Evolutionary conservation across 495 filamentous ascomycete species (phyloP).

Genomic region (Daldinia childiae): DNA sequence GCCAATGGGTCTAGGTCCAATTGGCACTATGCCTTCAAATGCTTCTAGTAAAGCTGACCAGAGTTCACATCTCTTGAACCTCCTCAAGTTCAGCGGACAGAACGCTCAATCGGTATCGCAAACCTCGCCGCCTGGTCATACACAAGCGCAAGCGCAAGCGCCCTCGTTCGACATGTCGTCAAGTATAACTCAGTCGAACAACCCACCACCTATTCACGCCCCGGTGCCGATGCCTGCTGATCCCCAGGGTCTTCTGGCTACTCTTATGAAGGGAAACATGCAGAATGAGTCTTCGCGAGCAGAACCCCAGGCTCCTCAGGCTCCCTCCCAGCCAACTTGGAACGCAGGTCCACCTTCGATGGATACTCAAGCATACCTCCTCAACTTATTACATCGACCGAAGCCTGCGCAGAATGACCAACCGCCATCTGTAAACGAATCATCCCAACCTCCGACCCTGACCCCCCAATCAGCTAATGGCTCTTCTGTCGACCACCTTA

Average conservation of each 20-base stretch:
- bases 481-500: constrained; percentile 36
- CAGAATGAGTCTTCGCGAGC: constrained; percentile 49
- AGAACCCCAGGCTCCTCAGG: constrained; percentile 52
- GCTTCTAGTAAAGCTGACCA: constrained; percentile 62
- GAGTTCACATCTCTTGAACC: constrained; percentile 79
- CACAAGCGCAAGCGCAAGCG: constrained; percentile 29
- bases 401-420: constrained; percentile 62
- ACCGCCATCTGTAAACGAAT: constrained; percentile 48
- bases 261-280: constrained; percentile 61
- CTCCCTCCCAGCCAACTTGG: constrained; percentile 46
- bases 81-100: constrained; percentile 80
- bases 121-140: constrained; percentile 31
- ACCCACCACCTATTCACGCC: constrained; percentile 55
- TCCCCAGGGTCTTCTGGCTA: constrained; percentile 61
- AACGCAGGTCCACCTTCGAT: constrained; percentile 54
- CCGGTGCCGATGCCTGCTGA: constrained; percentile 58
- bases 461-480: constrained; percentile 52
- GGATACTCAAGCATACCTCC: constrained; percentile 62
- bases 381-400: constrained; percentile 62
- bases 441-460: constrained; percentile 51
- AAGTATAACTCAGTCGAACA: constrained; percentile 22
- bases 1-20: constrained; percentile 49
- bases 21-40: constrained; percentile 50
- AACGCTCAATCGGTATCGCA: constrained; percentile 47
- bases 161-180: constrained; percentile 30